Conservation (phyloP, 495 filamentous ascomycete species). For the Penicillium robsamsonii region DNA sequence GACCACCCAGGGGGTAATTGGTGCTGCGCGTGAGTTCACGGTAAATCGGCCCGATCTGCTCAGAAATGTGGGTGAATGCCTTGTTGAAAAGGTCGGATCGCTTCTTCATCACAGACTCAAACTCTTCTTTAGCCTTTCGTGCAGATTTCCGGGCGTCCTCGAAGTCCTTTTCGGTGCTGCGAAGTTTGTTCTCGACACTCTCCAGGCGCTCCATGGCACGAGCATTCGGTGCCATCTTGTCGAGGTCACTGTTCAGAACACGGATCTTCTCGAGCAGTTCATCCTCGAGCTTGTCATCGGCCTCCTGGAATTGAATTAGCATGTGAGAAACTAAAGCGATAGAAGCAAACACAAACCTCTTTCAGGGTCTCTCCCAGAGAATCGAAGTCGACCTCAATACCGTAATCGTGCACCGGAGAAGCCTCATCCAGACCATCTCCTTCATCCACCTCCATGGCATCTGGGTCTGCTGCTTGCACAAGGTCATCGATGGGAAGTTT, state of each 20-base stretch:
- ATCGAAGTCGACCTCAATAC: constrained; percentile 88
- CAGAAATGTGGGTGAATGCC: constrained; percentile 90
- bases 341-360: constrained; percentile 51
- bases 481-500: constrained; percentile 84
- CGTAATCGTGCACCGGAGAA: constrained; percentile 74
- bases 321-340: not conserved
- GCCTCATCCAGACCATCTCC: constrained; percentile 45
- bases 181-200: constrained; percentile 76
- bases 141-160: constrained; percentile 73
- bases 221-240: constrained; percentile 94
- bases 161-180: constrained; percentile 83
- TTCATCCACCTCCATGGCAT: constrained; percentile 88
- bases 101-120: constrained; percentile 73
- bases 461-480: constrained; percentile 61
- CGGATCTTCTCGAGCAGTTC: constrained; percentile 74
- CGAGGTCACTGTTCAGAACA: constrained; percentile 70
- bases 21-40: constrained; percentile 85
- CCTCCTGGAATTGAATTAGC: constrained; percentile 49
- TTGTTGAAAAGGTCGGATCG: constrained; percentile 91
- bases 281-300: constrained; percentile 72
- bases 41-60: constrained; percentile 91
- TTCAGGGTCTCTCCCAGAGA: constrained; percentile 82
- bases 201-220: constrained; percentile 91
- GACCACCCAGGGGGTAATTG: constrained; percentile 85
- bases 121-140: constrained; percentile 74